Conservation (phyloP, 495 filamentous ascomycete genomes). For the Barbatosphaeria neglecta region DNA sequence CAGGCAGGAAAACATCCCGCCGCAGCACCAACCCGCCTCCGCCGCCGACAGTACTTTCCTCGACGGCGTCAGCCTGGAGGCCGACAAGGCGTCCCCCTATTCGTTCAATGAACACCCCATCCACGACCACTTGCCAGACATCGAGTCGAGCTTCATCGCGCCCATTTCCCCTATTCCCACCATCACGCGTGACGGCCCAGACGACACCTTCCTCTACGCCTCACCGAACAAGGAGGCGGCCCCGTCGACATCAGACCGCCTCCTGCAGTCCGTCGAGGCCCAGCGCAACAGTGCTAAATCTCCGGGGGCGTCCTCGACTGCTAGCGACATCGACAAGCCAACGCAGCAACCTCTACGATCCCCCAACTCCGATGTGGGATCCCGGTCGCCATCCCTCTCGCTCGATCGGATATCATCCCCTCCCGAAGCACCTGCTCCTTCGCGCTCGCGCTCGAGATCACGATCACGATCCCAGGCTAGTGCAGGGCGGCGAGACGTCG, state of each 20-base stretch:
- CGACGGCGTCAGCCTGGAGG: conserved; percentile 28
- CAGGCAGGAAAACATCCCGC: conserved; percentile 16
- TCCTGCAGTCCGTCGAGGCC: not conserved
- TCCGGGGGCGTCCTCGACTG: not conserved
- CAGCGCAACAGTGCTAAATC: not conserved
- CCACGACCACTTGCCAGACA: conserved; percentile 58
- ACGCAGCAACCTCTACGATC: not conserved
- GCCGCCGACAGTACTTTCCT: conserved; percentile 28
- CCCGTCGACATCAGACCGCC: not conserved
- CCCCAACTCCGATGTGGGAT: not conserved
- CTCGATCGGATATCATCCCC: not conserved
- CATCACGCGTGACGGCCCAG: conserved; percentile 29
- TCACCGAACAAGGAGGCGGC: conserved; percentile 21
- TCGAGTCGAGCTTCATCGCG: conserved; percentile 75
- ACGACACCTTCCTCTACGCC: conserved; percentile 59
- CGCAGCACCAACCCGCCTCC: conserved; percentile 8
- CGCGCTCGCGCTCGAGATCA: not conserved
- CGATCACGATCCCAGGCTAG: not conserved
- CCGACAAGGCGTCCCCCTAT: conserved; percentile 22
- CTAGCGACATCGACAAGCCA: not conserved
- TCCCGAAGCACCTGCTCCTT: not conserved
- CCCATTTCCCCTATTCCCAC: conserved; percentile 37
- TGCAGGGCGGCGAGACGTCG: not conserved
- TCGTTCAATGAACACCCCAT: conserved; percentile 34
- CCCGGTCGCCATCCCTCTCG: not conserved